A percentile compares a stretch with the other conserved stretches of the same genome.
phyloP scores from a whole-genome alignment of 305 asterid genomes.

The Fraxinus velutina region DNA sequence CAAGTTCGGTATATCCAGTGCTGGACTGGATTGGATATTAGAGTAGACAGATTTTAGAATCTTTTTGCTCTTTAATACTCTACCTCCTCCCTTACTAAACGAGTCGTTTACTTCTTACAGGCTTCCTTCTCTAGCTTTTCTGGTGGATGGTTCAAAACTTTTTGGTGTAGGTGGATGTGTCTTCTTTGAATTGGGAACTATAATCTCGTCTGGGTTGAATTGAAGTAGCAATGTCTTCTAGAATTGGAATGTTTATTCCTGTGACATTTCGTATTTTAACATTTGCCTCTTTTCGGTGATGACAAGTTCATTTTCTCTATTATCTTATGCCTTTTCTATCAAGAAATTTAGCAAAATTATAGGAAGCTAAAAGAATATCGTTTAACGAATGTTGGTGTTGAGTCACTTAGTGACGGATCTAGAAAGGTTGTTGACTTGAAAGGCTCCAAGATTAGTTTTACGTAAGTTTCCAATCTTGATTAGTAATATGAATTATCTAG shows the following conservation, averaged over 20 bases:
- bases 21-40: background rate
- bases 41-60: background rate
- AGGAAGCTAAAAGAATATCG: background rate
- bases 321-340: background rate
- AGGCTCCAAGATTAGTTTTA: background rate
- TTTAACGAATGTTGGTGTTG: background rate
- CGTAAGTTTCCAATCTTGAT: background rate
- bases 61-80: background rate
- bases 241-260: slow-evolving; percentile 4
- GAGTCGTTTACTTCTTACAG: background rate
- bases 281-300: background rate
- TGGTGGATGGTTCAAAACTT: slow-evolving; percentile 11
- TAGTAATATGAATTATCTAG: background rate
- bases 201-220: slow-evolving; percentile 15
- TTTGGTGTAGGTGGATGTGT: slow-evolving; percentile 9
- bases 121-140: background rate
- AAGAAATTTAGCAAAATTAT: background rate
- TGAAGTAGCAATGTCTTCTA: slow-evolving; percentile 10
- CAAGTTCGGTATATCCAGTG: background rate
- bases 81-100: background rate
- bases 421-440: background rate
- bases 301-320: background rate
- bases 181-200: background rate
- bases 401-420: background rate
- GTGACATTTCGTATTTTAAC: background rate